Base-by-base conservation (phyloP, 441 rosid species). In the Viola pubescens region DNA sequence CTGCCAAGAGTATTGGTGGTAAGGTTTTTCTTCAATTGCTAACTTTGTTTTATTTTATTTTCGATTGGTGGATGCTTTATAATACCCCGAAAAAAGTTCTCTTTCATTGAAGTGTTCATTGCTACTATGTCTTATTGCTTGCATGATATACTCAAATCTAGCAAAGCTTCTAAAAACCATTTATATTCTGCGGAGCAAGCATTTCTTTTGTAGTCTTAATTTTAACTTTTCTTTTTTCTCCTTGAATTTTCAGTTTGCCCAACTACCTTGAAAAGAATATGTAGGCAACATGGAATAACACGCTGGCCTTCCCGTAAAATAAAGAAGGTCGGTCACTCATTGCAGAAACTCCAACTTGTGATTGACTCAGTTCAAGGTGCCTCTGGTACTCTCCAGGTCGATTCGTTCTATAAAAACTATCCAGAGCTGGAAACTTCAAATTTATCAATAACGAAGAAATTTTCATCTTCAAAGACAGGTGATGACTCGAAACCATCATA, bases 221-320 rank as follows among this genome's bases (percentile, higher is more conserved):
- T 58, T 59, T 63, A 26, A 53, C 60, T 13, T 58, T 54, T 14
- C n/a, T 4, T 40, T 11, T n/a, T 58, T 47, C 65, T 43, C 59
- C 61, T 65, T 50, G 16, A 5, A 55, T 41, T 81, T 73, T 77
- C 90, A 91, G 98, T 89, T 74, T 91, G 98, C 72, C 97, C 98
- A 37, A 91, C 98, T 13, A 91, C 95, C 37, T 81, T 91, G 86
- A 91, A 91, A 76, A 81, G 97, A 64, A 87, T 89, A 66, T 92
- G 98, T 72, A 77, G 98, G 73, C 97, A 84, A 49, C 86, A 89
- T 16, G 95, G 97, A 49, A 89, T 92, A 74, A 75, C 71, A 10
- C 78, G 91, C 48, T 92, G 98, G 98, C 98, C 98, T 16, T 89
- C 97, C 67, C 86, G 97, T 63, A 84, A 87, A 75, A 82, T 91